A percentile compares a stretch with the other conserved stretches of the same genome.
These are phyloP conservation scores for Clitopilus passeckerianus DNA, from an alignment of 768 basidiomycete genomes.

Conservation along the genomic window DNA sequence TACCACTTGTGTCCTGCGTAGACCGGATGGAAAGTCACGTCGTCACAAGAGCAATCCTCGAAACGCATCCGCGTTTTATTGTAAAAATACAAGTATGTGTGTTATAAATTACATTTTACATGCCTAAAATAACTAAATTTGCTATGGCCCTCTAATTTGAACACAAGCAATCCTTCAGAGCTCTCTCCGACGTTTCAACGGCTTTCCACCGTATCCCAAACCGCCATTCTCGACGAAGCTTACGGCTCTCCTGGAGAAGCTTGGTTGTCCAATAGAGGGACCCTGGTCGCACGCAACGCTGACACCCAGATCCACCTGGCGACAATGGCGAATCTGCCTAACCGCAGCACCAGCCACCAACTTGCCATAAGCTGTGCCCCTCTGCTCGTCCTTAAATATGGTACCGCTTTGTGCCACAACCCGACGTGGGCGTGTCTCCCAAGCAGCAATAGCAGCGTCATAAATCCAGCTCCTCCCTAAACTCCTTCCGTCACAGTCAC, in stretches of 20 bases:
- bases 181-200: slow-evolving; percentile 13
- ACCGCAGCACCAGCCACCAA: background rate
- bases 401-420: background rate
- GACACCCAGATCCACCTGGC: too few relatives aligned
- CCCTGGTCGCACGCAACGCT: too few relatives aligned
- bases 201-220: background rate
- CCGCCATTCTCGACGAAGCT: slow-evolving; percentile 10
- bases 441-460: slow-evolving; percentile 40
- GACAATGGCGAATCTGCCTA: too few relatives aligned
- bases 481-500: slow-evolving; percentile 6
- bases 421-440: background rate
- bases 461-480: slow-evolving; percentile 42
- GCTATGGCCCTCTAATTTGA: background rate
- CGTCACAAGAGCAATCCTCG: background rate
- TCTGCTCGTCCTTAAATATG: background rate
- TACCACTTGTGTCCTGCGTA: background rate
- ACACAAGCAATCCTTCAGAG: too few relatives aligned
- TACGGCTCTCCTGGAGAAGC: slow-evolving; percentile 7
- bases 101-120: background rate
- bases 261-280: too few relatives aligned
- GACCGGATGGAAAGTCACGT: background rate
- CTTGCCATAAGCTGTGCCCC: too few relatives aligned
- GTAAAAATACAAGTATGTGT: background rate
- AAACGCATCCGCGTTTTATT: background rate
- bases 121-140: background rate